Evolutionary conservation across 176 grass and related monocot species (phyloP).

Genomic region (Ananas comosus): DNA sequence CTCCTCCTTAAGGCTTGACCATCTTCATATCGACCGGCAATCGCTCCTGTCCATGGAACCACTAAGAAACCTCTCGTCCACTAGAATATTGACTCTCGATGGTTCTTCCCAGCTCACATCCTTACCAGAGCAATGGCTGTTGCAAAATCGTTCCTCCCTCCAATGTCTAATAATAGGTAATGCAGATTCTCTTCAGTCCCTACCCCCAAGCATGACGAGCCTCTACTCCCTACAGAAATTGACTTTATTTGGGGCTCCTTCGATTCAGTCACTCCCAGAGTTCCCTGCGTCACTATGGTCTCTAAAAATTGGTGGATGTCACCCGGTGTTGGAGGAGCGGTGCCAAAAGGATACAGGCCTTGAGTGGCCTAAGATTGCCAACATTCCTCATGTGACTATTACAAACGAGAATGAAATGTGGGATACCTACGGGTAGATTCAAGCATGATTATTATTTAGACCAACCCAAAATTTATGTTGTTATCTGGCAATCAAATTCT

Average conservation of each 20-base stretch:
- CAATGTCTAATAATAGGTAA: neutral
- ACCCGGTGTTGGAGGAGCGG: neutral
- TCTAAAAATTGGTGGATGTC: neutral
- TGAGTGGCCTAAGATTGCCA: neutral
- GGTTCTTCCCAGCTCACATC: neutral
- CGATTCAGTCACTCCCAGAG: neutral
- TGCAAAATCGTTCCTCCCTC: neutral
- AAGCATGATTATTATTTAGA: neutral
- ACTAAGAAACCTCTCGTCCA: neutral
- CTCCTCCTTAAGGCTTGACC: neutral
- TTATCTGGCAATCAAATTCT: too few relatives aligned
- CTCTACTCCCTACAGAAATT: conserved; percentile 4
- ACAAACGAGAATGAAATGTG: too few relatives aligned
- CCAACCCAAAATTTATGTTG: too few relatives aligned
- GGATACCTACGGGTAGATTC: neutral
- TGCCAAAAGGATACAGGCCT: neutral
- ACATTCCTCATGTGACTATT: conserved; percentile 7
- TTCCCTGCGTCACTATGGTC: neutral
- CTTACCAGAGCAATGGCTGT: conserved; percentile 2
- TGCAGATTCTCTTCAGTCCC: neutral
- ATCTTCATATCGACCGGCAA: neutral
- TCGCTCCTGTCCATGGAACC: neutral
- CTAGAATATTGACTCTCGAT: neutral
- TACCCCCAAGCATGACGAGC: neutral
- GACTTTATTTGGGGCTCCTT: neutral